These are phyloP conservation scores for Xylaria sp. DNA, from an alignment of 2,329 filamentous ascomycete genomes.

Conservation along the genomic window DNA sequence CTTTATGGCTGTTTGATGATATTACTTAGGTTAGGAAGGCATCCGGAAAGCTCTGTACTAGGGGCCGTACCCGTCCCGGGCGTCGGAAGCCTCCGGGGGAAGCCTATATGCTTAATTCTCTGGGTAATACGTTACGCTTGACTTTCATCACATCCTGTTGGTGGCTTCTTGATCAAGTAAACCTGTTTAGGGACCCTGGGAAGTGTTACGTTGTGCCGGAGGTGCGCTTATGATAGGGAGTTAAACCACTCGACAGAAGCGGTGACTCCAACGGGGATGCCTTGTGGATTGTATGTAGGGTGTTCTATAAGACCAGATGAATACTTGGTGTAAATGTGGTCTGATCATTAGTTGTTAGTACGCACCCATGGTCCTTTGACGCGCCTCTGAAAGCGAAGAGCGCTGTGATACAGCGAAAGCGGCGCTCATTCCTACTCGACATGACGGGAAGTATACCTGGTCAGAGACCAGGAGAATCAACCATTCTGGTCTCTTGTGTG, in stretches of 20 bases:
- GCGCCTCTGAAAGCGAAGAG: not conserved
- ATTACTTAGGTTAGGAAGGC: not conserved
- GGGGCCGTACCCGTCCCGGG: slow-evolving; percentile 1
- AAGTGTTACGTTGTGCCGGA: slow-evolving; percentile 3
- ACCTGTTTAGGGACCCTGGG: not conserved
- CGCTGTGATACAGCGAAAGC: not conserved
- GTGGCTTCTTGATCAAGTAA: not conserved
- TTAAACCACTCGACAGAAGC: not conserved
- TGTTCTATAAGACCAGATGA: not conserved
- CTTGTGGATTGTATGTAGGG: slow-evolving; percentile 8
- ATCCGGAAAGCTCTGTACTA: not conserved
- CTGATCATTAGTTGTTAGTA: not conserved
- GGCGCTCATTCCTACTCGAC: slow-evolving; percentile 29
- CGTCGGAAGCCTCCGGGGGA: not conserved
- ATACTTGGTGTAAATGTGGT: not conserved
- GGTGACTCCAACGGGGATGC: not conserved
- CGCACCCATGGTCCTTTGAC: not conserved
- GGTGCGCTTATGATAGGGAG: not conserved
- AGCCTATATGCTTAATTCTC: not conserved
- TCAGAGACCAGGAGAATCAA: not conserved
- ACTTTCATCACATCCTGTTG: not conserved
- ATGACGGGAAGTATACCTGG: not conserved
- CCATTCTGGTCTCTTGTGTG: not conserved
- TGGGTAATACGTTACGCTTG: not conserved
- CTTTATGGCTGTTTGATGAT: not conserved